Base-by-base conservation (phyloP, 352 stramenopile species). In the Peronospora tabacina region DNA sequence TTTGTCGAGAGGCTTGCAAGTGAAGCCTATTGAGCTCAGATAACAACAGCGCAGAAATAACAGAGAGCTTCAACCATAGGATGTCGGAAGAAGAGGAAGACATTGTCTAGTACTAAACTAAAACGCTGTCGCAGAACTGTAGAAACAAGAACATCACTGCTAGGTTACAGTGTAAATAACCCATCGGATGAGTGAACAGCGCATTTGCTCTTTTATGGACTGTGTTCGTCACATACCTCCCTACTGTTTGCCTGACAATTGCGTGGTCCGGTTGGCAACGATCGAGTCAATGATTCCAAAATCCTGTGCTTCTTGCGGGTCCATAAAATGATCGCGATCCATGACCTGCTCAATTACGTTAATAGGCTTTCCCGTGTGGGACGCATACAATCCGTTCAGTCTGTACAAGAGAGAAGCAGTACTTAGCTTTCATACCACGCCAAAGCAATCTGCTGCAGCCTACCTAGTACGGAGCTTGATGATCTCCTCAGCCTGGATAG, bases 401-500 rank as follows among this genome's bases (percentile, higher is more conserved):
- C 82, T 92, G 52, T 29, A 22, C 9, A n/a, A 6, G 22, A 22
- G 43, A 32, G 26, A 13, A 40, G 19, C 33, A 51, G 16, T 20
- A 49, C 20, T 55, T 19, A 59, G 42, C 20, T 13, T 32, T 29
- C 22, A 49, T 11, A 16, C 16, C 7, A 38, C 35, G n/a, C 12
- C 26, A 16, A 24, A 15, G 33, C 5, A 44, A 29, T 44, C 13
- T 35, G 22, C 10, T 19, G 13, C 22, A 49, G 11, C 32, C 17
- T 62, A 90, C 82, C 82, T 66, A 17, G 71, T 49, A 33, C 79
- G 81, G 12, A 91, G 73, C 63, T 94, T 95, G 68, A 98, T 97
- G 70, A 99, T 98, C 78, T 99, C 96, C 66, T 98, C 90, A 0
- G 96, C 96, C 57, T 98, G 95, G 62, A 99, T 99, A 32, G 95